phyloP scores from a whole-genome alignment of 331 rosid genomes.

The Pyrus hybrid region DNA sequence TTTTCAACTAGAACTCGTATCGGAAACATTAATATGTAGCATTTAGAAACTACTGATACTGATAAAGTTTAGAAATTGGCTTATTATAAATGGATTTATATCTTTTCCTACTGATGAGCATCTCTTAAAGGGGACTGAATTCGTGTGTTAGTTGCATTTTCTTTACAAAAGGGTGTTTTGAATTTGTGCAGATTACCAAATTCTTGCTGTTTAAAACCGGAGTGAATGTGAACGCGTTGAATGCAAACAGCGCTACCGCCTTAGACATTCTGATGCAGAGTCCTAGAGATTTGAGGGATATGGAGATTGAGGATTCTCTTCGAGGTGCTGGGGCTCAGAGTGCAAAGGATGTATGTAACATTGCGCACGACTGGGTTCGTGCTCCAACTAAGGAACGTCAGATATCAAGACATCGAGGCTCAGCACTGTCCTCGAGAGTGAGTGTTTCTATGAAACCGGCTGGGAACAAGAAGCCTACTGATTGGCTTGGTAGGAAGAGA shows the following conservation, averaged over 20 bases:
- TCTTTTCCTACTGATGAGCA: no score
- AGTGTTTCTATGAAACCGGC: not conserved
- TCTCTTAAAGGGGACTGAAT: not conserved
- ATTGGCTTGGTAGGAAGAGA: conserved; percentile 29
- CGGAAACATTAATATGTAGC: not conserved
- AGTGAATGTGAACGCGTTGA: conserved; percentile 9
- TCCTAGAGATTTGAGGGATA: conserved; percentile 15
- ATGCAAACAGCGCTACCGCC: conserved; percentile 5
- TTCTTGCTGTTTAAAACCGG: conserved; percentile 3
- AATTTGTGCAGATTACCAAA: conserved; percentile 9
- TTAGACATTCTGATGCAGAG: conserved; percentile 17
- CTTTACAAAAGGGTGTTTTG: not conserved
- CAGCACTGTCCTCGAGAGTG: not conserved
- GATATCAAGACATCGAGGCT: not conserved
- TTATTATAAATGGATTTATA: no score
- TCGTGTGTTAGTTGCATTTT: not conserved
- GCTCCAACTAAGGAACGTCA: not conserved
- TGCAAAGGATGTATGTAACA: conserved; percentile 5
- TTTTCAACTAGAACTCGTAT: not conserved
- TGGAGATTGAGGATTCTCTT: conserved; percentile 18
- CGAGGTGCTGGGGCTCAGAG: not conserved
- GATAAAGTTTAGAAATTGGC: no score
- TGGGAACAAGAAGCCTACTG: not conserved
- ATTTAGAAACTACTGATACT: not conserved
- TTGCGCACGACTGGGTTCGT: conserved; percentile 4